Evolutionary conservation across 164 flowering plant species (phyloP), one percentile per base, ranked within the genome.

Genomic region (Liriodendron chinense): DNA sequence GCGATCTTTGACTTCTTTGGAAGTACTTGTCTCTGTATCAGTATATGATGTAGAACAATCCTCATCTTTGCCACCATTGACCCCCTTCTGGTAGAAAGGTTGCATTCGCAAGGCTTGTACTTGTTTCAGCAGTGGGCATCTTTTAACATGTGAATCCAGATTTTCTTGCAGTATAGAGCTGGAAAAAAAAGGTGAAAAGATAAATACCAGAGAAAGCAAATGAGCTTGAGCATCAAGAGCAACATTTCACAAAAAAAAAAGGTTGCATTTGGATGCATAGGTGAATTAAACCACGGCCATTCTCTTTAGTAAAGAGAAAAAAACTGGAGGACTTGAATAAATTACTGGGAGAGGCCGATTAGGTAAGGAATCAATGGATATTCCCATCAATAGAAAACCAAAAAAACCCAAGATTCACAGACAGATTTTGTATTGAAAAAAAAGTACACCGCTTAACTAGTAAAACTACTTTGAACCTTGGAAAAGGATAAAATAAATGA

Each of bases 61-160:
- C 18, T 77, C 87, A 34, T 78, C 86, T 10, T 43, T 62, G 47
- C 96, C 92, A 7, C 89, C 80, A 86, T 95, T 95, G 59, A 92
- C 83, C 9, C 99, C 98, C 83, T 92, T 91, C 26, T 79, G 85
- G 83, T 90, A 95, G 73, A 79, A 93, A 43, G 96, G 90, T 72
- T 92, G 97, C 47, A 67, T 68, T 26, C 85, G 74, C 82, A 95
- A 83, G 13, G 88, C 83, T 69, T 79, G 85, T 20, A 75, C 78
- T 86, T 90, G 96, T 80, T 91, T 93, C 26, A 85, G 75, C 2
- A 90, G 82, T 7, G 98, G 99, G 84, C 99, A 95, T 78, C 83
- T 84, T 79, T 81, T 89, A 6, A 89, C 67, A 80, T 95, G 98
- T 9, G 89, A 87, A 71, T 89, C 90, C 1, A 95, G 84, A 78